A percentile compares a stretch with the other conserved stretches of the same genome.
Evolutionary conservation across 129 eudicot species (phyloP).

Genomic region (Tagetes erecta): DNA sequence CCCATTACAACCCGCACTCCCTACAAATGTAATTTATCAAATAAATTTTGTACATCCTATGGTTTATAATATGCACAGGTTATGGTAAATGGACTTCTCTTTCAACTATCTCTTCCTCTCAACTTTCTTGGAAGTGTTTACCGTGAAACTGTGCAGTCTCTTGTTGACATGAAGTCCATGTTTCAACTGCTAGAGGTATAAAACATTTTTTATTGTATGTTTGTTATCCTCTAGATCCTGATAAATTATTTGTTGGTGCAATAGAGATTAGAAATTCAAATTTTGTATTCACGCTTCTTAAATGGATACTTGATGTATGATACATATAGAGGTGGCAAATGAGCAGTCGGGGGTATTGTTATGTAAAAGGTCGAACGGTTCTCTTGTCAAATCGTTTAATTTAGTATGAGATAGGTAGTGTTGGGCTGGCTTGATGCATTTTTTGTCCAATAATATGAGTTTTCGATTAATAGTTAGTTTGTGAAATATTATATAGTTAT

Average conservation of each 20-base stretch:
- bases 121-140: conserved; percentile 98
- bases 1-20: conserved; percentile 10
- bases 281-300: neutral
- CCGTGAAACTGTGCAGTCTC: conserved; percentile 92
- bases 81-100: conserved; percentile 96
- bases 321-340: neutral
- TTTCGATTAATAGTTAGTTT: neutral
- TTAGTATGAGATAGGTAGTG: neutral
- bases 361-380: neutral
- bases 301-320: conserved; percentile 3
- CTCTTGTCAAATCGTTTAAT: neutral
- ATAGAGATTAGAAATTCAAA: neutral
- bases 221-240: neutral
- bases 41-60: neutral
- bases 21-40: conserved; percentile 5
- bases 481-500: neutral
- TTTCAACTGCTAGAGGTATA: conserved; percentile 94
- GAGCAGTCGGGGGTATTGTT: neutral
- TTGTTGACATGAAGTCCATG: conserved; percentile 95
- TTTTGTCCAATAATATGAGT: neutral
- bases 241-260: neutral
- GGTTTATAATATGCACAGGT: conserved; percentile 45
- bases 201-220: conserved; percentile 7
- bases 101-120: conserved; percentile 96
- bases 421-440: neutral